These are phyloP conservation scores for Cochlearia excelsa DNA, from an alignment of 345 rosid genomes.

Conservation along the genomic window DNA sequence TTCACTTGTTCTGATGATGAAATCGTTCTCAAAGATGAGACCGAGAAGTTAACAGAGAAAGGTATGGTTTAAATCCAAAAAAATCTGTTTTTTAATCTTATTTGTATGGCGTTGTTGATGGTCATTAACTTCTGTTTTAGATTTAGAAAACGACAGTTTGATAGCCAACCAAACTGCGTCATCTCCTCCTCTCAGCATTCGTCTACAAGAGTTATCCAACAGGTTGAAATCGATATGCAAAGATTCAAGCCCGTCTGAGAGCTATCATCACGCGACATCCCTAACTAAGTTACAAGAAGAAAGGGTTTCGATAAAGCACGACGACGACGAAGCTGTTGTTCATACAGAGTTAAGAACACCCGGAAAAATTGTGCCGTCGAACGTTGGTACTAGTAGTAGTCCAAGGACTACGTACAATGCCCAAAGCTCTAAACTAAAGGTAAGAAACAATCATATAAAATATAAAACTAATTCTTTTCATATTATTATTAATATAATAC, in stretches of 20 bases:
- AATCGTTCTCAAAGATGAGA: conserved; percentile 27
- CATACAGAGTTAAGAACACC: conserved; percentile 56
- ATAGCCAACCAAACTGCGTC: conserved; percentile 39
- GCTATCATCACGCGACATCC: conserved; percentile 19
- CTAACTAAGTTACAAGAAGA: conserved; percentile 5
- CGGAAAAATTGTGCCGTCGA: conserved; percentile 28
- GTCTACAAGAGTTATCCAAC: conserved; percentile 53
- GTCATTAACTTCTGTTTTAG: conserved; percentile 25
- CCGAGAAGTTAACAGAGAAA: conserved; percentile 1
- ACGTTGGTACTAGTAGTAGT: conserved; percentile 26
- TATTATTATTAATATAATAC: too few species aligned
- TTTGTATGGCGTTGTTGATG: too few species aligned
- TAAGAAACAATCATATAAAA: conserved; percentile 25
- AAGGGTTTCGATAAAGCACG: conserved; percentile 19
- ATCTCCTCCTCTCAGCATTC: conserved; percentile 49
- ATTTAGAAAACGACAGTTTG: conserved; percentile 46
- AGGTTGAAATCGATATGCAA: conserved; percentile 48
- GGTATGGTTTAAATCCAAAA: conserved; percentile 1
- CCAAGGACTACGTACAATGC: conserved; percentile 54
- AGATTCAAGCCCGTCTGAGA: conserved; percentile 34
- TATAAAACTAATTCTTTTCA: too few species aligned
- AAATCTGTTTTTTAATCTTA: too few species aligned
- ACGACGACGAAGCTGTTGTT: conserved; percentile 18
- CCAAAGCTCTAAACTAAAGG: conserved; percentile 52
- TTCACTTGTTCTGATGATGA: conserved; percentile 14